Percentiles rank a stretch among this genome's conserved stretches.
Conservation (phyloP, 73 alveolate genomes). For the Durusdinium trenchii region DNA sequence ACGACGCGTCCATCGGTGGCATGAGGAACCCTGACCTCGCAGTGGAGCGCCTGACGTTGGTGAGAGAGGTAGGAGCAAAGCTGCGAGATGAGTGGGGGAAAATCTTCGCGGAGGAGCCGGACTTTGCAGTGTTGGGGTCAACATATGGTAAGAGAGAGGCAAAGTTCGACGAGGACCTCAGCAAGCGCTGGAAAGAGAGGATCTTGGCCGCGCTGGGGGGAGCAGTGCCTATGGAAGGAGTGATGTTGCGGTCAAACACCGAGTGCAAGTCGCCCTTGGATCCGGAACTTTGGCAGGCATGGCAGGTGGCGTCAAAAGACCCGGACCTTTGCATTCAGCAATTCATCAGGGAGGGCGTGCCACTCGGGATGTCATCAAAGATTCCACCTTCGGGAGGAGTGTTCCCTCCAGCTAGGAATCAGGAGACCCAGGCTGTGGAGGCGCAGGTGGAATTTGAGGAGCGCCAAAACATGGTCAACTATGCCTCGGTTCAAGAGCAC, state of each 20-base stretch:
- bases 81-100: neutral
- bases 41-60: neutral
- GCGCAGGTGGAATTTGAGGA: neutral
- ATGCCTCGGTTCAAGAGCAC: neutral
- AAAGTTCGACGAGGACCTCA: neutral
- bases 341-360: neutral
- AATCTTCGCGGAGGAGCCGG: neutral
- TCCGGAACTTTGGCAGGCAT: neutral
- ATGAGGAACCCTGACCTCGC: slow-evolving; percentile 11
- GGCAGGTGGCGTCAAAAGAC: neutral
- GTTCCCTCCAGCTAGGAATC: neutral
- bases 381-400: neutral
- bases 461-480: neutral
- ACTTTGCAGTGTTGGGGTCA: neutral
- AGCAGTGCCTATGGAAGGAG: neutral
- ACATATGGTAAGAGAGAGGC: neutral
- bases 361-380: neutral
- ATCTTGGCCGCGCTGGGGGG: neutral
- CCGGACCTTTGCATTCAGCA: neutral
- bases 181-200: neutral
- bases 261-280: neutral
- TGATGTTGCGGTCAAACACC: neutral
- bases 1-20: neutral
- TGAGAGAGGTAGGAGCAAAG: neutral
- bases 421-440: neutral